A percentile compares a stretch with the other conserved stretches of the same genome.
These are phyloP conservation scores for Tolypocladium amazonense DNA, from an alignment of 2,329 filamentous ascomycete species.

Conservation along the genomic window DNA sequence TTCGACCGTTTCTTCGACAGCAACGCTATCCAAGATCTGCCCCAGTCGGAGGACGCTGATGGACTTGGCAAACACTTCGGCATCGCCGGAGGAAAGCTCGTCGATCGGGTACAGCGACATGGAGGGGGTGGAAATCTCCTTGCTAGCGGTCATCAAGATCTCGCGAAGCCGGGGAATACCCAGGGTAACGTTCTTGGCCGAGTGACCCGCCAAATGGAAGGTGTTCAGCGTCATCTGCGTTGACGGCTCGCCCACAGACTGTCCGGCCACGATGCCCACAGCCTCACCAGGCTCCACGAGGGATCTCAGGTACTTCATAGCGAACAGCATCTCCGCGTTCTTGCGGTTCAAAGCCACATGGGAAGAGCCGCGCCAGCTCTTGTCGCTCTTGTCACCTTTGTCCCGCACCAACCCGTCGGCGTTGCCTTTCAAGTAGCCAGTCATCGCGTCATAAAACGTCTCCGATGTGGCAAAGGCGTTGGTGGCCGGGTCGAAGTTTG, in stretches of 20 bases:
- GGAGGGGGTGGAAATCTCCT: constrained; percentile 76
- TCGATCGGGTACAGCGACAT: constrained; percentile 77
- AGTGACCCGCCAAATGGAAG: constrained; percentile 98
- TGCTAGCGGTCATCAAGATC: constrained; percentile 95
- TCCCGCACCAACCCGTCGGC: constrained; percentile 45
- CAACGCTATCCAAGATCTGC: constrained; percentile 72
- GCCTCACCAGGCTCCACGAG: constrained; percentile 92
- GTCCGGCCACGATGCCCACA: constrained; percentile 90
- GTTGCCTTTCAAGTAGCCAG: constrained; percentile 71
- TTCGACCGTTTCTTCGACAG: constrained; percentile 70
- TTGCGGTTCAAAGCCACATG: constrained; percentile 48
- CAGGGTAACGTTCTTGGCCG: constrained; percentile 95
- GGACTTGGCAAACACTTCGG: constrained; percentile 76
- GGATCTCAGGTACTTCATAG: constrained; percentile 86
- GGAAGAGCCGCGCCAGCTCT: constrained; percentile 11
- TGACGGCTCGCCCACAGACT: constrained; percentile 93
- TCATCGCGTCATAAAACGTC: constrained; percentile 63
- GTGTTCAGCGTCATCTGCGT: constrained; percentile 99
- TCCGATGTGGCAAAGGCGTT: constrained; percentile 84
- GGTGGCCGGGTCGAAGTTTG: constrained; percentile 63
- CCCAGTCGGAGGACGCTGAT: constrained; percentile 80
- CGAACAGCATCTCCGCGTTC: constrained; percentile 73
- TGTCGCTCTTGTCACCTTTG: constrained; percentile 28
- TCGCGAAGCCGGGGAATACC: constrained; percentile 96
- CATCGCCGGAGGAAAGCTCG: constrained; percentile 57